Evolutionary conservation across 768 basidiomycete species (phyloP), one percentile per base, ranked within the genome.

Genomic region (Punctularia strigosozonata): DNA sequence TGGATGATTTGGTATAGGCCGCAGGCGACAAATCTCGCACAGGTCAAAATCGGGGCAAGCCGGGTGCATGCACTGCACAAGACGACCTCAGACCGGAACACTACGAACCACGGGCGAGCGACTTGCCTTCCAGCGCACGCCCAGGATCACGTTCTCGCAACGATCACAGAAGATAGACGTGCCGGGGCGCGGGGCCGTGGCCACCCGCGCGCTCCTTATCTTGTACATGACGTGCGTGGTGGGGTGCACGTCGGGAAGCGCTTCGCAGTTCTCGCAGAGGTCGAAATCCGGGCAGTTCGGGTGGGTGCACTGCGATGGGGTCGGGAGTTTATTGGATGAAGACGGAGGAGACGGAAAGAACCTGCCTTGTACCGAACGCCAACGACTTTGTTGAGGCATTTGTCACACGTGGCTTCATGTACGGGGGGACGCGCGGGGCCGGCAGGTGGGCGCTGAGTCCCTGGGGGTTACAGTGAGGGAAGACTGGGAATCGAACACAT

Each of bases 281-380:
- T 92, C 89, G 48, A 77, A 88, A 55, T 90, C 83, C 0, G 71
- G 67, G 58, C 89, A 92, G 3, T 63, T 59, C 13, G 73, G 66
- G 51, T 88, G 76, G 73, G 85, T 77, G 59, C 88, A 92, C 80
- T 84, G 44, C 22, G 43, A 37, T 31, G 21, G 6, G 28, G 8
- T 18, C 28, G 17, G 23, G 3, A 12, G 14, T 24, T 25, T 14
- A 3, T 14, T 37, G 4, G 14, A 30, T 19, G 10, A 30, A 26
- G 15, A 13, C 26, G 5, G 19, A 19, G 8, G 25, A 21, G 4
- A 15, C 24, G 20, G 32, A 25, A 10, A 26, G n/a, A 21, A 50
- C 57, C 40, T 31, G 78, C 80, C 67, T 89, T 90, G 59, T 75
- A 90, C 13, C 87, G 77, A 38, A 67, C 53, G 3, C 83, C 85